Evolutionary conservation across 1,284 basidiomycete genomes (phyloP).

Genomic region (Fomitopsis pinicola): DNA sequence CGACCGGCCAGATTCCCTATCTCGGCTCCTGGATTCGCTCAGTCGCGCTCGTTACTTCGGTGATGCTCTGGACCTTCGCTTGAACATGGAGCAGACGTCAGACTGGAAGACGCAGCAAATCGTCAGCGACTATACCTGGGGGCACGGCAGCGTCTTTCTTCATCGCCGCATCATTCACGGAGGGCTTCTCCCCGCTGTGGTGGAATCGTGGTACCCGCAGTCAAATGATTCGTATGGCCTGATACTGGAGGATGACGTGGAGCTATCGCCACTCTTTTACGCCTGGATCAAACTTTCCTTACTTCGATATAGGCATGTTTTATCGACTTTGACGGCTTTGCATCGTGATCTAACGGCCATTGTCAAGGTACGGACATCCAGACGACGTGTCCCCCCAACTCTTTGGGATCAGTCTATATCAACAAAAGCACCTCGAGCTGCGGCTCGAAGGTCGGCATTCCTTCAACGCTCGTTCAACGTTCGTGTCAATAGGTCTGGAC

Average conservation of each 20-base stretch:
- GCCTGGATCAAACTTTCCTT: slow-evolving; percentile 78
- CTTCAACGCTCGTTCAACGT: slow-evolving; percentile 62
- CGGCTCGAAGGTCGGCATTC: slow-evolving; percentile 60
- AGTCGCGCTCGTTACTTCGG: slow-evolving; percentile 61
- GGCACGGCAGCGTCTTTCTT: slow-evolving; percentile 50
- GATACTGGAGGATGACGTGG: slow-evolving; percentile 80
- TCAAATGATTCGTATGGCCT: slow-evolving; percentile 72
- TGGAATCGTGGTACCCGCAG: slow-evolving; percentile 82
- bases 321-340: not conserved
- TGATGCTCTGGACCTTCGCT: slow-evolving; percentile 53
- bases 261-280: slow-evolving; percentile 78
- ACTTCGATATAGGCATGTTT: slow-evolving; percentile 60
- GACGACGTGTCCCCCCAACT: slow-evolving; percentile 40
- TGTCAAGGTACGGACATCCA: slow-evolving; percentile 49
- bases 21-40: slow-evolving; percentile 62
- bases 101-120: slow-evolving; percentile 56
- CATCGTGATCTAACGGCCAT: not conserved
- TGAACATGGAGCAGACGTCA: slow-evolving; percentile 74
- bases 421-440: slow-evolving; percentile 76
- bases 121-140: slow-evolving; percentile 53
- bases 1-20: slow-evolving; percentile 67
- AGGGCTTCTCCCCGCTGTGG: slow-evolving; percentile 74
- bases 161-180: slow-evolving; percentile 72
- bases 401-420: slow-evolving; percentile 80
- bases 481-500: slow-evolving; percentile 37